These are phyloP conservation scores for Clonostachys rosea DNA, from an alignment of 2,329 filamentous ascomycete genomes.

Conservation along the genomic window DNA sequence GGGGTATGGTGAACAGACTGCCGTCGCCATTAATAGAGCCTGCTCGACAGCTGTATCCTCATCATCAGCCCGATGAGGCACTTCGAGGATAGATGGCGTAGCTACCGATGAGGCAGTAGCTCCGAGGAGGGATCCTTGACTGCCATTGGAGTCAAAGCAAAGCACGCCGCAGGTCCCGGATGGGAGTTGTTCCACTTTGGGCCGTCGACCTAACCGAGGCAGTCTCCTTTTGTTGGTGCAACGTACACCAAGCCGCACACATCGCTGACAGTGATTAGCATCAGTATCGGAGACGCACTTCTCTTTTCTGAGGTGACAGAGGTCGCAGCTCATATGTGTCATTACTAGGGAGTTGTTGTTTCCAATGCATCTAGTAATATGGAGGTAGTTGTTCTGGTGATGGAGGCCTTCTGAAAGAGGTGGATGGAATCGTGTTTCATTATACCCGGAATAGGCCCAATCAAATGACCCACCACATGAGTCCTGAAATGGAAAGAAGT, in stretches of 20 bases:
- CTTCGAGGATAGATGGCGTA: neutral
- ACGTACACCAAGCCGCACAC: neutral
- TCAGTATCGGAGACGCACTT: neutral
- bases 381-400: no score
- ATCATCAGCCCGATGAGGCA: neutral
- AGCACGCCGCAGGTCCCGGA: neutral
- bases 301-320: constrained; percentile 1
- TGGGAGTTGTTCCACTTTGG: neutral
- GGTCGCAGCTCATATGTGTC: neutral
- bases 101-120: neutral
- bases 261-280: neutral
- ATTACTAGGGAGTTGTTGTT: no score
- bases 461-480: no score
- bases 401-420: no score
- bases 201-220: neutral
- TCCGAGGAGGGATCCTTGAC: neutral
- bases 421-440: no score
- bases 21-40: no score
- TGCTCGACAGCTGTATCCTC: no score
- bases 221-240: neutral
- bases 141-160: neutral
- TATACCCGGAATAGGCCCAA: no score
- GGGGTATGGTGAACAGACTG: neutral
- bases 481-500: no score
- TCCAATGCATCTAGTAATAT: no score